Evolutionary conservation across 2,329 filamentous ascomycete species (phyloP).

Genomic region (Alternaria hordeiaustralica): DNA sequence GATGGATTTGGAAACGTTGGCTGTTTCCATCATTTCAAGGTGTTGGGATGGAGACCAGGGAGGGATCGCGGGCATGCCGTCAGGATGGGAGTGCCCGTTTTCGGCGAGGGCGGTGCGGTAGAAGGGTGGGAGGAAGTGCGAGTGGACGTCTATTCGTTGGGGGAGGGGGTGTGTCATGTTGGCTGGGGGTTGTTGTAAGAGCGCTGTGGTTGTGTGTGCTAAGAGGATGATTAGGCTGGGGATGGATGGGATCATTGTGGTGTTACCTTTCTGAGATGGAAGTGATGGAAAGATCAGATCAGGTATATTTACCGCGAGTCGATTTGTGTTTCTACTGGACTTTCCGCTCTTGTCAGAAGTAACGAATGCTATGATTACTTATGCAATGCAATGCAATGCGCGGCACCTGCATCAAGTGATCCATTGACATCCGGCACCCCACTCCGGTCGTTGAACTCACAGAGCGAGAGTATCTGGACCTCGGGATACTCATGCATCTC

Average conservation of each 20-base stretch:
- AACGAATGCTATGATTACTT: neutral
- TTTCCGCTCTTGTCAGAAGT: neutral
- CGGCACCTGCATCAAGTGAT: neutral
- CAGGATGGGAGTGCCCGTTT: conserved; percentile 53
- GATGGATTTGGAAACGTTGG: conserved; percentile 60
- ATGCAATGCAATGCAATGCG: neutral
- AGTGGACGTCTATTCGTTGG: conserved; percentile 56
- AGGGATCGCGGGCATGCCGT: conserved; percentile 59
- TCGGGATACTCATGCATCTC: too few relatives aligned
- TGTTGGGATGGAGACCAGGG: conserved; percentile 56
- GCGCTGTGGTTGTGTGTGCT: neutral
- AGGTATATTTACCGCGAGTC: neutral
- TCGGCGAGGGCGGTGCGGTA: conserved; percentile 52
- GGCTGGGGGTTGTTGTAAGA: neutral
- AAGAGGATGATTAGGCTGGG: neutral
- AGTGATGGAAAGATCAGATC: too few relatives aligned
- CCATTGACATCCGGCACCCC: conserved; percentile 7
- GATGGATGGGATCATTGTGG: neutral
- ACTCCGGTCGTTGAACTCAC: neutral
- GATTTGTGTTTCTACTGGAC: neutral
- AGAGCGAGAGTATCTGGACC: neutral
- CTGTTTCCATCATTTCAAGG: conserved; percentile 58
- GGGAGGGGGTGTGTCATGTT: conserved; percentile 32
- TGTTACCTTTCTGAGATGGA: neutral
- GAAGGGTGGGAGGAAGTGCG: conserved; percentile 54